Evolutionary conservation across 139 green algal genomes (phyloP).

Genomic region (Tetradesmus obliquus): DNA sequence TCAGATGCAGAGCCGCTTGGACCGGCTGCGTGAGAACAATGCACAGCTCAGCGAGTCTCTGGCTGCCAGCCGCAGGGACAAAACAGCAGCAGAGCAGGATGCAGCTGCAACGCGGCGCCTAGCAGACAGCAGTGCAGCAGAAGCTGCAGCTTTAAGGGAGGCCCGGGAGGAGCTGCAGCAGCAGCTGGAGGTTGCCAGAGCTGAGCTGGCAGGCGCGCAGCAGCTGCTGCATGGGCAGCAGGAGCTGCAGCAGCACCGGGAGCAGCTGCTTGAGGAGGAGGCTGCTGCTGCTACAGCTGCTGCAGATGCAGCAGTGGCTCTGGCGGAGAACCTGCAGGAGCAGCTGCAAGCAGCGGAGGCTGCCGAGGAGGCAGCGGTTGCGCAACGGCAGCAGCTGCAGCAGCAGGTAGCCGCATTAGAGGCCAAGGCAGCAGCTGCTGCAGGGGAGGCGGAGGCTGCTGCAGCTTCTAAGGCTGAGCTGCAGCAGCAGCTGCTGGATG

Average conservation of each 20-base stretch:
- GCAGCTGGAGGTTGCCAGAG: neutral
- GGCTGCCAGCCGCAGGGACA: neutral
- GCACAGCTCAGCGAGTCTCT: neutral
- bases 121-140: neutral
- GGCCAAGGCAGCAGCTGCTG: neutral
- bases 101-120: neutral
- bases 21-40: neutral
- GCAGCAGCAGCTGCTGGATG: constrained; percentile 10
- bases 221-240: neutral
- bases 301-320: neutral
- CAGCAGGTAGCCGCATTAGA: neutral
- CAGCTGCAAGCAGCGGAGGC: neutral
- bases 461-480: neutral
- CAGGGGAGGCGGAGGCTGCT: neutral
- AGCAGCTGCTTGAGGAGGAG: neutral
- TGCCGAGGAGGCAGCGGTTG: neutral
- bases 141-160: neutral
- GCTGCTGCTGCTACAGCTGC: neutral
- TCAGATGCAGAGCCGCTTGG: neutral
- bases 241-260: neutral
- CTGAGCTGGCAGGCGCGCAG: neutral
- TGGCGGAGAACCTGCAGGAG: neutral
- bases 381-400: neutral
- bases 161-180: neutral
- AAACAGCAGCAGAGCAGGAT: constrained; percentile 7